Evolutionary conservation across 139 green algal genomes (phyloP).

Genomic region (Closterium sp.): DNA sequence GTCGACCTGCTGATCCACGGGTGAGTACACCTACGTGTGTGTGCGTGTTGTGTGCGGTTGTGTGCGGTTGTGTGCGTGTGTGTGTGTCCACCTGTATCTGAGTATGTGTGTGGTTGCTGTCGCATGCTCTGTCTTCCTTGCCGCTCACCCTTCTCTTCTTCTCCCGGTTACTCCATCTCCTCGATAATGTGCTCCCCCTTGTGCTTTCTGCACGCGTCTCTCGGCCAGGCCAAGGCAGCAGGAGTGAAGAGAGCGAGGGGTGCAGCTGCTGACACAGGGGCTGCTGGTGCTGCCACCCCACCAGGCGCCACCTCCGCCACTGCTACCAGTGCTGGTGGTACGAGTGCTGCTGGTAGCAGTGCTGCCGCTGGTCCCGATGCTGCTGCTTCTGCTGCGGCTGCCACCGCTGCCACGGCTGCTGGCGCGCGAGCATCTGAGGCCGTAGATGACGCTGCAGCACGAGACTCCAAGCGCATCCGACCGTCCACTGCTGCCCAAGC

Average conservation of each 20-base stretch:
- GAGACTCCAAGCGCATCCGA: background rate
- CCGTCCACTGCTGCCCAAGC: background rate
- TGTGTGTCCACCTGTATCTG: background rate
- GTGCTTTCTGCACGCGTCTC: background rate
- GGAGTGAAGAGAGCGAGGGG: background rate
- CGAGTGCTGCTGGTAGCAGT: background rate
- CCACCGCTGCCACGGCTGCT: background rate
- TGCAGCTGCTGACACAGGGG: background rate
- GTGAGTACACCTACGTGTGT: background rate
- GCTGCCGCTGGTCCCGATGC: background rate
- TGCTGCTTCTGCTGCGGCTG: background rate
- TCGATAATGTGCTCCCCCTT: background rate
- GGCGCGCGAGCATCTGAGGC: background rate
- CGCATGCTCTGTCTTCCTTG: too few species aligned
- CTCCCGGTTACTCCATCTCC: background rate
- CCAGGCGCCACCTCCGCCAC: background rate
- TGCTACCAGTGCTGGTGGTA: background rate
- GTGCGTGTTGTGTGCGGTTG: background rate
- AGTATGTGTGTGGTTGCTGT: background rate
- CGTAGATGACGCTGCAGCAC: background rate
- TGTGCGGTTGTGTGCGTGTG: too few species aligned
- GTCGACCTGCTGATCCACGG: background rate
- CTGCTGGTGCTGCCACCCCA: background rate
- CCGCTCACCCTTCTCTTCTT: background rate
- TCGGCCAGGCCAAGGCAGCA: background rate